phyloP scores from a whole-genome alignment of 352 stramenopile genomes.

The Globisporangium megalacanthum region DNA sequence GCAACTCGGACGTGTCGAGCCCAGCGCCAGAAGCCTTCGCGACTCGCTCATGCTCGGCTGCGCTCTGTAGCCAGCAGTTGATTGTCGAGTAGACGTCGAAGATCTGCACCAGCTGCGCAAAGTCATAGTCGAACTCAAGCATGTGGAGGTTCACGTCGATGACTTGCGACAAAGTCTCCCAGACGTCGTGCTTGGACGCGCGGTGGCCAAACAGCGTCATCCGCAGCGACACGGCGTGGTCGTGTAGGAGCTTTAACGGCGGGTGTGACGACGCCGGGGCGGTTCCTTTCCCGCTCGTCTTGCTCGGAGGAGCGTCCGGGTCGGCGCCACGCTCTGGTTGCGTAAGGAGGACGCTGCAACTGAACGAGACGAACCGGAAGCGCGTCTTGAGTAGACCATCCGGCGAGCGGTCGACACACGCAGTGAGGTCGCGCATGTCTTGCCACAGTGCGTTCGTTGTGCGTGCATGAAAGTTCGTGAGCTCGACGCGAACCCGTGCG shows the following conservation, averaged over 20 bases:
- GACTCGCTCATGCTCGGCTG: not conserved
- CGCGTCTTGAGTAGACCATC: constrained; percentile 57
- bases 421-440: constrained; percentile 52
- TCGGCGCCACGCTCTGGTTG: not conserved
- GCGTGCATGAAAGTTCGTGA: constrained; percentile 39
- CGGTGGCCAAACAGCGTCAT: constrained; percentile 54
- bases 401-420: constrained; percentile 50
- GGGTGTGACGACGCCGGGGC: not conserved
- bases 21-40: constrained; percentile 1
- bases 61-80: constrained; percentile 9
- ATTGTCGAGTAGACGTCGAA: constrained; percentile 10
- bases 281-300: not conserved
- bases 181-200: constrained; percentile 27
- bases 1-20: not conserved
- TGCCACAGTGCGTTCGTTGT: constrained; percentile 65
- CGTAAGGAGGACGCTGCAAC: constrained; percentile 35
- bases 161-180: constrained; percentile 49
- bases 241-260: constrained; percentile 26
- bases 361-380: constrained; percentile 58
- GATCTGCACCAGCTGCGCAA: constrained; percentile 31
- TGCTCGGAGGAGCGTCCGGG: not conserved
- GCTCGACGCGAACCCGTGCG: constrained; percentile 30
- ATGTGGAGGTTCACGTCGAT: constrained; percentile 52
- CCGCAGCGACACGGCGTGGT: constrained; percentile 41
- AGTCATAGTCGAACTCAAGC: constrained; percentile 35